Base-by-base conservation (phyloP, 2,329 filamentous ascomycete species). In the Pleomassaria siparia region DNA sequence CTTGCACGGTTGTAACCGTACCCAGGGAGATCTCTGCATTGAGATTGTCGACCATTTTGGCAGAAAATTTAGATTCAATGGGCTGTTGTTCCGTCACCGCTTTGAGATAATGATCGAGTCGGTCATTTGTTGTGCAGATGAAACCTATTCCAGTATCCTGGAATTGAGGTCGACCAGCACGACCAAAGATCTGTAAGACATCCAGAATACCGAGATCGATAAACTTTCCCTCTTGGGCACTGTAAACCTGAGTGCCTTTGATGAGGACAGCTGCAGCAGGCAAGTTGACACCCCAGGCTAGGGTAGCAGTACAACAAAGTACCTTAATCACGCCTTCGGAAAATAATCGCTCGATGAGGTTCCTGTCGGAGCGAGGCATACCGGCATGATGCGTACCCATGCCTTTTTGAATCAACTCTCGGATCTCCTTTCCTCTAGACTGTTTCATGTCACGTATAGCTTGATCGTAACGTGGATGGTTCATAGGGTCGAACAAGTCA, bases 221-320 rank as follows among this genome's bases (percentile, higher is more conserved):
- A 59, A 96, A 97, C 71, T 95, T 96, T 71, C 94, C 94, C 43
- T 95, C 92, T 67, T 96, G 89, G 0, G 94, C 87, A 67, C 91
- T 97, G 73, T 99, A 99, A 0, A 99, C 83, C 65, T 97, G 92
- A 0, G 94, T 99, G 13, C 94, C 94, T 70, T 99, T 99, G 79
- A 99, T 99, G 44, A 99, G 82, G 42, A 99, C 94, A 0, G 94
- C 95, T 0, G 94, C 94, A 26, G 94, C 94, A 1, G 94, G 94
- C 71, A 99, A 82, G 71, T 99, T 99, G 66, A 99, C 92, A 84
- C 94, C 94, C 94, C 94, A 99, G 0, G 94, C 94, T 21, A 99
- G 80, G 1, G 94, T 99, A 10, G 94, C 94, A 2, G 94, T 99
- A 83, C 95, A 99, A 78, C 92, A 97, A 18, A 99, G 85, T 1